Evolutionary conservation across 1,139 yeast species (phyloP).

Genomic region (Yamadazyma siamensis): DNA sequence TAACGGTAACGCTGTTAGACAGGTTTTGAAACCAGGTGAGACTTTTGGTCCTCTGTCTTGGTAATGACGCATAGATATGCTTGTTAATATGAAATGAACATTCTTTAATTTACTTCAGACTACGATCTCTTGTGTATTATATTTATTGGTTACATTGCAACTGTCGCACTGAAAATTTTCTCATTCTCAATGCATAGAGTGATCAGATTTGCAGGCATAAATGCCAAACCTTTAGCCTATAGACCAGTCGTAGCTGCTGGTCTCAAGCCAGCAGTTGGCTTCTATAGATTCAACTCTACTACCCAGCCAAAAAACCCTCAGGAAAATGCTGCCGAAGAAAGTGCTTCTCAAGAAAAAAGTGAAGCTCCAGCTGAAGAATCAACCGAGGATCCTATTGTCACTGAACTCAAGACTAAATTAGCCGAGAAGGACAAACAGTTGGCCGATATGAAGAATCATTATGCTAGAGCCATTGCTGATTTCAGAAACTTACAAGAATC

Average conservation of each 20-base stretch:
- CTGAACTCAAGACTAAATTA: slow-evolving; percentile 53
- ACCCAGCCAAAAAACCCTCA: background rate
- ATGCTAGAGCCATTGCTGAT: slow-evolving; percentile 83
- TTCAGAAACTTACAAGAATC: slow-evolving; percentile 91
- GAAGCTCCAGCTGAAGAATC: slow-evolving; percentile 5
- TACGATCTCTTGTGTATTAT: background rate
- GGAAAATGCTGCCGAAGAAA: slow-evolving; percentile 2
- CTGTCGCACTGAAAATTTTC: too few species aligned
- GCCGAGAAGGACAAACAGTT: slow-evolving; percentile 72
- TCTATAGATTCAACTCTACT: slow-evolving; percentile 10
- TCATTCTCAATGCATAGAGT: too few species aligned
- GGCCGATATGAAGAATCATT: slow-evolving; percentile 79
- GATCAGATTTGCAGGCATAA: too few species aligned
- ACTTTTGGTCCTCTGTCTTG: slow-evolving; percentile 8
- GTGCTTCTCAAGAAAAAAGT: slow-evolving; percentile 1
- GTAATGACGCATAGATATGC: slow-evolving; percentile 3
- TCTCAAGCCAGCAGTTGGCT: too few species aligned
- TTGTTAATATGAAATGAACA: too few species aligned
- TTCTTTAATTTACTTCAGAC: too few species aligned
- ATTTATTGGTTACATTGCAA: background rate
- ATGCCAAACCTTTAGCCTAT: too few species aligned
- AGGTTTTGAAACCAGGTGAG: slow-evolving; percentile 6
- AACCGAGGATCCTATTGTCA: slow-evolving; percentile 23
- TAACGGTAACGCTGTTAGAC: slow-evolving; percentile 8
- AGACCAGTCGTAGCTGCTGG: too few species aligned